phyloP scores from a whole-genome alignment of 176 grass and related monocot genomes.

The Avena insularis region DNA sequence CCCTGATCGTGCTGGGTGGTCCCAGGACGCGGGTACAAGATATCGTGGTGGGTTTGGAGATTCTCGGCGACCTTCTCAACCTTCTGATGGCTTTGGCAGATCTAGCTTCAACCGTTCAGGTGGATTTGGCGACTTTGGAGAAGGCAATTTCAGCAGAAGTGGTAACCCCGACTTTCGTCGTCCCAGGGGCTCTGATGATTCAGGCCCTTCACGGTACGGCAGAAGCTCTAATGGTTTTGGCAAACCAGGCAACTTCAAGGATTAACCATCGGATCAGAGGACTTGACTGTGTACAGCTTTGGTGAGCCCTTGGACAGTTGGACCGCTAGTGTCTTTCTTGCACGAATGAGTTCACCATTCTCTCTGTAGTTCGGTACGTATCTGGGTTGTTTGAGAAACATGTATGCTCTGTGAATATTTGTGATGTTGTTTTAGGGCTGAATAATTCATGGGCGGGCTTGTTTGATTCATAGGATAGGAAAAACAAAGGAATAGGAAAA shows the following conservation, averaged over 20 bases:
- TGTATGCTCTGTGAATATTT: slow-evolving; percentile 36
- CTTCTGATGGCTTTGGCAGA: slow-evolving; percentile 35
- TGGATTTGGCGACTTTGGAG: slow-evolving; percentile 44
- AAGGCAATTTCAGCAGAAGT: slow-evolving; percentile 40
- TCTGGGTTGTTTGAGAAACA: slow-evolving; percentile 21
- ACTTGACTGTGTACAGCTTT: slow-evolving; percentile 41
- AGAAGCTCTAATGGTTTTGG: slow-evolving; percentile 41
- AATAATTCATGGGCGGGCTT: slow-evolving; percentile 30
- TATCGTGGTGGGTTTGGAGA: slow-evolving; percentile 32
- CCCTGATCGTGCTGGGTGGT: slow-evolving; percentile 45
- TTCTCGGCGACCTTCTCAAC: slow-evolving; percentile 32
- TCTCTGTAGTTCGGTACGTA: slow-evolving; percentile 9
- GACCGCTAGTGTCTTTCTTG: slow-evolving; percentile 1
- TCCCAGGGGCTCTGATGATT: slow-evolving; percentile 29
- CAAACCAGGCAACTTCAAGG: slow-evolving; percentile 28
- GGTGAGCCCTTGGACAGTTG: slow-evolving; percentile 21
- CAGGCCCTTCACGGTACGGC: background rate
- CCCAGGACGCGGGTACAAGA: slow-evolving; percentile 40
- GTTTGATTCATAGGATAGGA: too few relatives aligned
- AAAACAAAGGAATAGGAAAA: too few relatives aligned
- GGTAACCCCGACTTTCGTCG: slow-evolving; percentile 3
- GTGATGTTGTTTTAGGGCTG: background rate
- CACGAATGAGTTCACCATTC: background rate
- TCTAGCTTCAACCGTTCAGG: slow-evolving; percentile 30
- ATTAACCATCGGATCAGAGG: slow-evolving; percentile 29